phyloP scores from a whole-genome alignment of 768 basidiomycete species.

The Gelatoporia subvermispora region DNA sequence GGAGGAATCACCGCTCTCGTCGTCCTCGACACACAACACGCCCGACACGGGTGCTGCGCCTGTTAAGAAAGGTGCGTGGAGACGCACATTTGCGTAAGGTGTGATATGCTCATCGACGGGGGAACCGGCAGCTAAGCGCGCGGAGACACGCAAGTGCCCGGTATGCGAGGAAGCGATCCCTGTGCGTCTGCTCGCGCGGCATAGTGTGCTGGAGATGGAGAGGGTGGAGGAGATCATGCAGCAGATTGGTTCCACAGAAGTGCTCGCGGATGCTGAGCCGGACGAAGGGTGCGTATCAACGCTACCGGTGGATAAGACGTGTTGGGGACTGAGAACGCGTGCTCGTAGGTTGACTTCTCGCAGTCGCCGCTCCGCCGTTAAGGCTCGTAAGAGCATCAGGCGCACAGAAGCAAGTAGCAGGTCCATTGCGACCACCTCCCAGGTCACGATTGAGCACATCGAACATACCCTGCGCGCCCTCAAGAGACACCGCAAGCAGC shows the following conservation, averaged over 20 bases:
- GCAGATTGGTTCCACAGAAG: constrained; percentile 57
- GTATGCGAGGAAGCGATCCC: constrained; percentile 72
- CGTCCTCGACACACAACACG: constrained; percentile 30
- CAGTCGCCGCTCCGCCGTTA: constrained; percentile 41
- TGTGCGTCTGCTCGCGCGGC: constrained; percentile 60
- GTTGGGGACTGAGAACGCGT: too few species aligned
- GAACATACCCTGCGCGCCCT: constrained; percentile 57
- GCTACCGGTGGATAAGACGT: neutral
- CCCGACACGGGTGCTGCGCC: constrained; percentile 10
- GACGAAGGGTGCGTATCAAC: constrained; percentile 46
- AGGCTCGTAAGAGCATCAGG: constrained; percentile 32
- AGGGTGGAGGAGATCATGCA: constrained; percentile 65
- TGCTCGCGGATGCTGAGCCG: constrained; percentile 45
- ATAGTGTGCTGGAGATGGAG: constrained; percentile 61
- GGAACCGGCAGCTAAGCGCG: constrained; percentile 51
- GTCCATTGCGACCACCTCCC: constrained; percentile 9
- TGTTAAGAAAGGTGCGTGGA: constrained; percentile 39
- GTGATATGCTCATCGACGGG: neutral
- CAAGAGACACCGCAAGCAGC: constrained; percentile 63
- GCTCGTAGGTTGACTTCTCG: constrained; percentile 27
- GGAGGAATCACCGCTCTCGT: constrained; percentile 23
- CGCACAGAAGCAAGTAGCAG: constrained; percentile 1
- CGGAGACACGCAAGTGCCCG: constrained; percentile 72
- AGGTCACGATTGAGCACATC: constrained; percentile 26
- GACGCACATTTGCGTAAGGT: neutral